Evolutionary conservation across 1,284 basidiomycete species (phyloP), one percentile per base, ranked within the genome.

Genomic region (Peniophora sp.): DNA sequence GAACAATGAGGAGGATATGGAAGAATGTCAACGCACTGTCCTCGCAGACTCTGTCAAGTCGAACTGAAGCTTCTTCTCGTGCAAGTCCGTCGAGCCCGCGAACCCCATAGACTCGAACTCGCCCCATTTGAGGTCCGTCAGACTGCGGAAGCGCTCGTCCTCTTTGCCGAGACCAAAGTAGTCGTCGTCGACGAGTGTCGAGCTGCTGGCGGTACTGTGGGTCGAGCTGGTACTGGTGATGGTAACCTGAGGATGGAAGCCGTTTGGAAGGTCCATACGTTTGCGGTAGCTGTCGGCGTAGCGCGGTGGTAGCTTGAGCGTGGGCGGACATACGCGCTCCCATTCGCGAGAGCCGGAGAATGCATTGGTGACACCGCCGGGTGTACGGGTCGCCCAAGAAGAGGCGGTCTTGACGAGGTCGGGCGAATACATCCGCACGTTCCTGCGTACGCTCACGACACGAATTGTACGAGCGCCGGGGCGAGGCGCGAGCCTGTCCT

Each of bases 101-200:
- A 95, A 94, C 0, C 92, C 92, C 63, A 80, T 73, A 38, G 77
- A 71, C 71, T 92, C 89, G 59, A 95, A 95, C 63, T 88, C 83
- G 11, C 89, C 89, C 92, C 92, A 95, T 62, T 84, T 88, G 56
- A 92, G 71, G 55, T 93, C 89, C 0, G 89, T 88, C 57, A 94
- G 62, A 53, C 79, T 89, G 51, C 81, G 75, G 66, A 86, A 94
- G n/a, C 81, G 71, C 53, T 85, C 84, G 52, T 83, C 82, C 8
- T 74, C 74, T 23, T 57, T 49, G 27, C 57, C 53, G 27, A 64
- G 39, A 54, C 69, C 46, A 53, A 60, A 58, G 35, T 59, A 57
- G 35, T 66, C 66, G 34, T 61, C 60, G 34, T 67, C 65, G 58
- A 61, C 64, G 55, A 58, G 67, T 52, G 71, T 55, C 2, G 64